phyloP scores from a whole-genome alignment of 768 basidiomycete species.

The Austroboletus festivus region DNA sequence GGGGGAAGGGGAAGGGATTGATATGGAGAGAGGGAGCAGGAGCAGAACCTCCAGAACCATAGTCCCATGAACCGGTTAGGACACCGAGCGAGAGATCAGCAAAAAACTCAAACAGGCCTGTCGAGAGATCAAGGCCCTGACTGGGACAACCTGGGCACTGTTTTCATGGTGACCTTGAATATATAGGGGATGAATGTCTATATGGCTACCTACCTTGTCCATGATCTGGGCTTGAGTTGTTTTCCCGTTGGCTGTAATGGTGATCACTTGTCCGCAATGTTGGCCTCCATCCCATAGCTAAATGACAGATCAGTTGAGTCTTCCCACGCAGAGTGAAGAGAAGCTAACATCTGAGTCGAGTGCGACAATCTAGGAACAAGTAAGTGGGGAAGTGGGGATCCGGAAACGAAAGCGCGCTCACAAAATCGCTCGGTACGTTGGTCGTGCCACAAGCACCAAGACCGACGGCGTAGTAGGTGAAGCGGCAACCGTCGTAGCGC shows the following conservation, averaged over 20 bases:
- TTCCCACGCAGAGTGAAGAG: background rate
- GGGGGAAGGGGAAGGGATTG: conserved; percentile 19
- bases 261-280: conserved; percentile 60
- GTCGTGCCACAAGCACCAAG: conserved; percentile 41
- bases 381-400: conserved; percentile 1
- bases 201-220: conserved; percentile 47
- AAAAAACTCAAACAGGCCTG: conserved; percentile 65
- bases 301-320: conserved; percentile 2
- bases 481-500: conserved; percentile 22
- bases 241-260: conserved; percentile 59
- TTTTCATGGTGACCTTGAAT: background rate
- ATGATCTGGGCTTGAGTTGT: conserved; percentile 53
- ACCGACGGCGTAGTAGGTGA: conserved; percentile 42
- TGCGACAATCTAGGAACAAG: conserved; percentile 49
- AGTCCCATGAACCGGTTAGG: conserved; percentile 58
- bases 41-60: conserved; percentile 25
- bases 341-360: conserved; percentile 30
- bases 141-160: conserved; percentile 68
- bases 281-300: conserved; percentile 56
- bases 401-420: conserved; percentile 20
- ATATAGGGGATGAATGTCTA: background rate
- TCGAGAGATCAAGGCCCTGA: conserved; percentile 65
- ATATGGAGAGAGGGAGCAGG: conserved; percentile 26
- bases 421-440: conserved; percentile 33
- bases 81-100: conserved; percentile 47